These are phyloP conservation scores for Ceratobasidium sp. DNA, from an alignment of 1,284 basidiomycete species.

Conservation along the genomic window DNA sequence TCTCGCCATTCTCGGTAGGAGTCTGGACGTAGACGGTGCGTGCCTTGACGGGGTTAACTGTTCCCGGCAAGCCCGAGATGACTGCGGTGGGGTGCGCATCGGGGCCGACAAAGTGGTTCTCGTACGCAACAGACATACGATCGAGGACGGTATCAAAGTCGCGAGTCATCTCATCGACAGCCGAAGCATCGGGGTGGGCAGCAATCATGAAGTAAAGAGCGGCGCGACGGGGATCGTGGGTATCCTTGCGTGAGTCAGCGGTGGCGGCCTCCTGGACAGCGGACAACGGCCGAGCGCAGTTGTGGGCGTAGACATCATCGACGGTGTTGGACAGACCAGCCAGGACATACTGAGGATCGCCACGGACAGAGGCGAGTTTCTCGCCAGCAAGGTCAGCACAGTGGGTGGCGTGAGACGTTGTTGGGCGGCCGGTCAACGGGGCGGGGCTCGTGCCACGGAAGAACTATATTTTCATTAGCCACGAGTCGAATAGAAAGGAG, in stretches of 20 bases:
- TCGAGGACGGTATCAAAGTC: slow-evolving; percentile 67
- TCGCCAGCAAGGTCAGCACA: slow-evolving; percentile 40
- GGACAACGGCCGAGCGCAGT: slow-evolving; percentile 61
- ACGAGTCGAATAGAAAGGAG: slow-evolving; percentile 46
- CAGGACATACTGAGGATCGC: slow-evolving; percentile 43
- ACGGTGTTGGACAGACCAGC: slow-evolving; percentile 36
- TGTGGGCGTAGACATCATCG: slow-evolving; percentile 64
- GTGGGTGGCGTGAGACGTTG: slow-evolving; percentile 37
- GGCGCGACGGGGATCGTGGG: slow-evolving; percentile 66
- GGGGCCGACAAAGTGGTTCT: slow-evolving; percentile 67
- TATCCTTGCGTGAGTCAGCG: slow-evolving; percentile 51
- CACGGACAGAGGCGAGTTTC: slow-evolving; percentile 1
- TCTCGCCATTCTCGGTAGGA: slow-evolving; percentile 66
- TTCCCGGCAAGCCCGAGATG: slow-evolving; percentile 74
- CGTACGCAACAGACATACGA: slow-evolving; percentile 66
- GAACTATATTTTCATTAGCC: slow-evolving; percentile 64
- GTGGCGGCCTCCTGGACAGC: slow-evolving; percentile 40
- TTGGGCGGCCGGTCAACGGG: slow-evolving; percentile 53
- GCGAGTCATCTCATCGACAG: slow-evolving; percentile 66
- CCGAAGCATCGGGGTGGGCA: slow-evolving; percentile 71
- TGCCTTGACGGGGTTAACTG: slow-evolving; percentile 80
- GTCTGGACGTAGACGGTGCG: slow-evolving; percentile 80
- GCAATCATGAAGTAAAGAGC: slow-evolving; percentile 82
- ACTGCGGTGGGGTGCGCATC: slow-evolving; percentile 57
- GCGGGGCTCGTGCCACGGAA: slow-evolving; percentile 65